Base-by-base conservation (phyloP, 2,329 filamentous ascomycete genomes). In the Pseudocercospora macadamiae region DNA sequence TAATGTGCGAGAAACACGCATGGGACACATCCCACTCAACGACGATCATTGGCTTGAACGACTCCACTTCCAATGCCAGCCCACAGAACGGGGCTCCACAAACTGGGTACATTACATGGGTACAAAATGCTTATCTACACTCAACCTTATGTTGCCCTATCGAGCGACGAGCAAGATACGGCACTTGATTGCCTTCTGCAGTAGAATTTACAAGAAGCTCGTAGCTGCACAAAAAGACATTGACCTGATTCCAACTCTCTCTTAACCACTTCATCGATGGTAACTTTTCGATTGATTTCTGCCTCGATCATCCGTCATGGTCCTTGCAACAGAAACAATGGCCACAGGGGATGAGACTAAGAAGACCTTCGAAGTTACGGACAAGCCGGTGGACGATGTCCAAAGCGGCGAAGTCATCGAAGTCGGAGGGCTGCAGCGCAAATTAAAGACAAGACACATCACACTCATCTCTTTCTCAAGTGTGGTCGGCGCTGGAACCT, bases 401-500 rank as follows among this genome's bases (percentile, higher is more conserved):
- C 49, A 36, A 34, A 52, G n/a, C 30, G 49, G 49, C 1, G 25
- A 7, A 2, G 16, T 37, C 8, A 16, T 36, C 10, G 49, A 34
- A 32, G 12, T 16, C 8, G 49, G 32, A 2, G 49, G 49, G 8
- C 19, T 52, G 8, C 16, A 52, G 18, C n/a, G 49, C 34, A 30
- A 30, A 19, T 14, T 52, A n/a, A 36, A 52, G n/a, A 52, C 49
- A 2, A 3, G 49, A 9, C 49, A 52, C 9, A 52, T 52, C 12
- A 52, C 49, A 8, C 30, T 52, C 28, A 52, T 52, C n/a, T 52
- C 49, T 9, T 34, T 52, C 18, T 52, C 49, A 2, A 36, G 28
- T n/a, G 49, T 52, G 16, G 49, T 52, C n/a, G 49, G 49, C n/a
- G 49, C 30, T 5, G 49, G 49, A 37, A 52, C 49, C 2, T 52